Conservation (phyloP, 2,329 filamentous ascomycete species). For the Phaeosphaeria sp. region DNA sequence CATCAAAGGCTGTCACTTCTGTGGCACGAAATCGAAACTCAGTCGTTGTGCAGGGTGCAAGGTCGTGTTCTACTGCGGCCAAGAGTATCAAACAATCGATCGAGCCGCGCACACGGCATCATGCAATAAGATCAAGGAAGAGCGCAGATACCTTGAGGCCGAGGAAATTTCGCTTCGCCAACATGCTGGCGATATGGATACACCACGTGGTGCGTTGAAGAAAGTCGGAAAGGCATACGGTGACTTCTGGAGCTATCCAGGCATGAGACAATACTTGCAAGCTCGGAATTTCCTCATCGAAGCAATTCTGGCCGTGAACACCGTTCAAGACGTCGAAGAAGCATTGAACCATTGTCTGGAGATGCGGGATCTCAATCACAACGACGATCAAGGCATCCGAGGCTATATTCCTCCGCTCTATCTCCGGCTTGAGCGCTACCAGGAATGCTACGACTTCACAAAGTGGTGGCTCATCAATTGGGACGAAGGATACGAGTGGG, state of each 20-base stretch:
- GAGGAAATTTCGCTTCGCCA: constrained; percentile 25
- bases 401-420: constrained; percentile 51
- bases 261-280: constrained; percentile 4
- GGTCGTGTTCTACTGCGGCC: constrained; percentile 55
- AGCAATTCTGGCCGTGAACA: constrained; percentile 16
- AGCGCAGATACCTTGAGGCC: constrained; percentile 29
- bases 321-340: constrained; percentile 47
- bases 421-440: constrained; percentile 57
- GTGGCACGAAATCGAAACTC: constrained; percentile 21
- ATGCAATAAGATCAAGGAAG: constrained; percentile 51
- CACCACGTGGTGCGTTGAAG: constrained; percentile 43
- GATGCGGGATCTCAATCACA: constrained; percentile 54
- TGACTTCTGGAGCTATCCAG: neutral
- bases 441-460: constrained; percentile 59
- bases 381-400: constrained; percentile 56
- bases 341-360: constrained; percentile 40
- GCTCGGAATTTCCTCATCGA: neutral
- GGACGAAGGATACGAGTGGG: constrained; percentile 33
- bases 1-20: constrained; percentile 4
- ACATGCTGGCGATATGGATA: constrained; percentile 34
- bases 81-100: constrained; percentile 50
- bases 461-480: constrained; percentile 53
- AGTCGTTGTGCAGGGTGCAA: constrained; percentile 53
- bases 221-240: neutral
- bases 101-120: constrained; percentile 45